Evolutionary conservation across 1,284 basidiomycete species (phyloP).

Genomic region (Taiwanofungus camphoratus): DNA sequence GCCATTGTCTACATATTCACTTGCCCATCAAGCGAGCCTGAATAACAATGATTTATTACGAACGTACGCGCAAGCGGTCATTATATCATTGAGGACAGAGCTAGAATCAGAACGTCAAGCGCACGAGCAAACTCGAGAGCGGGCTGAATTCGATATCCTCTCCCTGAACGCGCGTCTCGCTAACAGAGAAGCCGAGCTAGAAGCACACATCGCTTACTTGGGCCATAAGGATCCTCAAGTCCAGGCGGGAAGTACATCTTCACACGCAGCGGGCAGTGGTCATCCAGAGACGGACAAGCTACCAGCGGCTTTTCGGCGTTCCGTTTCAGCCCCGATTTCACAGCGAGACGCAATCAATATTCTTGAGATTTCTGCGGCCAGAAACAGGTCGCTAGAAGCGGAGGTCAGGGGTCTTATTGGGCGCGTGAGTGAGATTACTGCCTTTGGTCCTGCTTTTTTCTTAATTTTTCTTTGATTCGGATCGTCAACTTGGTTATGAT

Average conservation of each 20-base stretch:
- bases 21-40: neutral
- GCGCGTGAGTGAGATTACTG: slow-evolving; percentile 36
- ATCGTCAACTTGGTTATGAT: too few species aligned
- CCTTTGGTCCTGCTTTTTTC: slow-evolving; percentile 5
- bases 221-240: slow-evolving; percentile 7
- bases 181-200: slow-evolving; percentile 49
- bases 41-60: neutral
- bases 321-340: slow-evolving; percentile 9
- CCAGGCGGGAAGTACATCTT: neutral
- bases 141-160: slow-evolving; percentile 37
- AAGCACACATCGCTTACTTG: slow-evolving; percentile 27
- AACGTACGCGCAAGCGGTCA: slow-evolving; percentile 23
- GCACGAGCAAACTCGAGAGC: slow-evolving; percentile 34
- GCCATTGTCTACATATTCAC: neutral
- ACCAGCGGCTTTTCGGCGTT: neutral
- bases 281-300: neutral
- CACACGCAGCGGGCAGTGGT: neutral
- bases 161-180: slow-evolving; percentile 50
- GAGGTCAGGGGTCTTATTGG: slow-evolving; percentile 38
- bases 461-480: slow-evolving; percentile 6
- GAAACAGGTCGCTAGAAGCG: slow-evolving; percentile 40
- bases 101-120: slow-evolving; percentile 40
- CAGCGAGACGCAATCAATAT: slow-evolving; percentile 36
- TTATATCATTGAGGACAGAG: slow-evolving; percentile 38
- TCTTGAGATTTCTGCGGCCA: slow-evolving; percentile 32